phyloP scores from a whole-genome alignment of 441 rosid genomes.

The Mallotus repandus region DNA sequence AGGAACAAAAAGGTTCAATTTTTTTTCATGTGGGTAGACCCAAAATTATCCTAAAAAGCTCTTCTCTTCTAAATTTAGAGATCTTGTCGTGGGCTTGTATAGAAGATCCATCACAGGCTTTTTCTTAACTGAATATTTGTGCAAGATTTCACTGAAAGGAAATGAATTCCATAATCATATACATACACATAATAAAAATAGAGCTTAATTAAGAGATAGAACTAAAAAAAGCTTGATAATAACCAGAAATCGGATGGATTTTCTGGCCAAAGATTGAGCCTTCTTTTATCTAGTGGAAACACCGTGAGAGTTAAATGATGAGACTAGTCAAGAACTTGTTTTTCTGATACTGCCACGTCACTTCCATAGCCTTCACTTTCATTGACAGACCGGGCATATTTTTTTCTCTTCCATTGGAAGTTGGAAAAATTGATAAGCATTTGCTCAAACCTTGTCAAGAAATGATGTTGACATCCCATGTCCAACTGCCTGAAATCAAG shows the following conservation, averaged over 20 bases:
- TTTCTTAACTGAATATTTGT: conserved; percentile 21
- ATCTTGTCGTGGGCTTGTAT: conserved; percentile 33
- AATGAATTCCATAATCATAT: background rate
- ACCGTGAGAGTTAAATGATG: conserved; percentile 5
- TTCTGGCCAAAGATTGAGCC: conserved; percentile 45
- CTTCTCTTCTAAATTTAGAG: conserved; percentile 29
- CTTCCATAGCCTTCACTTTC: conserved; percentile 59
- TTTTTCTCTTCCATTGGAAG: conserved; percentile 54
- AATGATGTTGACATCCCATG: conserved; percentile 50
- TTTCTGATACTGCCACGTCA: conserved; percentile 37
- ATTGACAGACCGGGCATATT: conserved; percentile 37
- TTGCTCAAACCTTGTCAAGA: conserved; percentile 29
- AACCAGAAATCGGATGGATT: conserved; percentile 45
- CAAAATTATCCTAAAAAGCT: conserved; percentile 26
- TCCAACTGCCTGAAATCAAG: conserved; percentile 43
- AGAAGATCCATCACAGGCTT: conserved; percentile 25
- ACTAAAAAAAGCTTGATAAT: background rate
- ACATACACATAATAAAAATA: too few relatives aligned
- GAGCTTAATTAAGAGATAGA: too few relatives aligned
- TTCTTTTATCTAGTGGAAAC: conserved; percentile 40
- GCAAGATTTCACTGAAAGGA: conserved; percentile 21
- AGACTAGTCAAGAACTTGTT: conserved; percentile 12
- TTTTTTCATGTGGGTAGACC: too few relatives aligned
- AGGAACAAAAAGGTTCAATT: too few relatives aligned
- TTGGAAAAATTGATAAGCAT: conserved; percentile 42